These are phyloP conservation scores for Calocera viscosa DNA, from an alignment of 768 basidiomycete genomes.

Conservation along the genomic window DNA sequence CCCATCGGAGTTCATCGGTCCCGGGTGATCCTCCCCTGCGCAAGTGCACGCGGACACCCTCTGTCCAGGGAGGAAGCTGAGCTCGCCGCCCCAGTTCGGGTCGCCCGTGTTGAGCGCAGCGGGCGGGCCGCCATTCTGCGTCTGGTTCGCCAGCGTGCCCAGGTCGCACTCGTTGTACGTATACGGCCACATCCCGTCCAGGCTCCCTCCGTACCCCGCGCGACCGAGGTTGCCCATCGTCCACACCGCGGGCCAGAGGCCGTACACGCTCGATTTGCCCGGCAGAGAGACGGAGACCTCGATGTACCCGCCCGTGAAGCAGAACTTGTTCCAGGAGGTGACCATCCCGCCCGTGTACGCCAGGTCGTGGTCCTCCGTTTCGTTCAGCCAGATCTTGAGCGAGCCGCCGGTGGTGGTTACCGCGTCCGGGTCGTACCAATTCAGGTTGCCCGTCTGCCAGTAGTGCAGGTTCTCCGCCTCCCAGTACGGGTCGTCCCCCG, in stretches of 20 bases:
- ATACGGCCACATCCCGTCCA: slow-evolving; percentile 63
- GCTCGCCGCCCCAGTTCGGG: slow-evolving; percentile 34
- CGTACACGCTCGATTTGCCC: slow-evolving; percentile 16
- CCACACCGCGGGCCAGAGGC: slow-evolving; percentile 22
- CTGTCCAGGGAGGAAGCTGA: slow-evolving; percentile 84
- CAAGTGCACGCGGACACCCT: slow-evolving; percentile 83
- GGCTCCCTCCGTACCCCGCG: slow-evolving; percentile 64
- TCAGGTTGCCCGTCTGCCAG: slow-evolving; percentile 23
- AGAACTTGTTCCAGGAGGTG: slow-evolving; percentile 23
- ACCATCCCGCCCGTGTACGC: slow-evolving; percentile 19
- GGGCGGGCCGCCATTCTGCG: slow-evolving; percentile 48
- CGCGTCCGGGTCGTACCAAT: slow-evolving; percentile 31
- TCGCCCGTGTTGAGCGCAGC: slow-evolving; percentile 55
- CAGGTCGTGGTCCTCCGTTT: slow-evolving; percentile 18
- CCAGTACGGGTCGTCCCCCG: slow-evolving; percentile 36
- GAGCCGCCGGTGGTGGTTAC: slow-evolving; percentile 28
- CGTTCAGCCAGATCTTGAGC: slow-evolving; percentile 25
- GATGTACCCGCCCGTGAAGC: slow-evolving; percentile 22
- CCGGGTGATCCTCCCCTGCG: slow-evolving; percentile 73
- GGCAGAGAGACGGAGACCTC: slow-evolving; percentile 19
- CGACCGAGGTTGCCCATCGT: slow-evolving; percentile 20
- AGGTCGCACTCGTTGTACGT: slow-evolving; percentile 77
- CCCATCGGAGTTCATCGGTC: slow-evolving; percentile 47
- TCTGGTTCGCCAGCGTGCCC: slow-evolving; percentile 78
- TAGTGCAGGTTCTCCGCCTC: slow-evolving; percentile 35